Percentiles rank a stretch among this genome's conserved stretches.
Evolutionary conservation across 441 rosid genomes (phyloP).

Genomic region (Aquilaria agallochum): DNA sequence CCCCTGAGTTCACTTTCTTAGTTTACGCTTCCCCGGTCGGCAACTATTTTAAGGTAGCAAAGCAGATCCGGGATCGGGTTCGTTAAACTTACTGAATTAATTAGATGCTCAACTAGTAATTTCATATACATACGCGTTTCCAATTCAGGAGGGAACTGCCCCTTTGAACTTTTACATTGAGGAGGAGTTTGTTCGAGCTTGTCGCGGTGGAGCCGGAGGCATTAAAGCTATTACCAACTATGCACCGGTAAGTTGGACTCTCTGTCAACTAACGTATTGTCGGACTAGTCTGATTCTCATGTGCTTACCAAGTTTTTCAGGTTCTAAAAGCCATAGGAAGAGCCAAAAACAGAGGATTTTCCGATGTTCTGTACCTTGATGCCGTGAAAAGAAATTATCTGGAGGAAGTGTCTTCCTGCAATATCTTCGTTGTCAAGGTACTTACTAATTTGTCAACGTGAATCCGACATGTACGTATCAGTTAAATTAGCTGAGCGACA

Average conservation of each 20-base stretch:
- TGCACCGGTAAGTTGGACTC: constrained; percentile 50
- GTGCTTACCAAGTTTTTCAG: constrained; percentile 20
- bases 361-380: constrained; percentile 85
- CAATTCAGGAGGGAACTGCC: constrained; percentile 41
- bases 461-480: too few relatives aligned
- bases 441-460: too few relatives aligned
- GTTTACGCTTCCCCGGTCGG: constrained; percentile 79
- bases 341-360: constrained; percentile 76
- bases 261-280: not conserved
- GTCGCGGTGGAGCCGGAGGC: constrained; percentile 87
- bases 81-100: too few relatives aligned
- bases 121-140: not conserved
- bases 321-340: constrained; percentile 60
- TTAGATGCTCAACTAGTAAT: too few relatives aligned
- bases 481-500: too few relatives aligned
- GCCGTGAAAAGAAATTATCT: constrained; percentile 51
- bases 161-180: constrained; percentile 63
- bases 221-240: constrained; percentile 75
- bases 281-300: constrained; percentile 1
- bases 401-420: constrained; percentile 92
- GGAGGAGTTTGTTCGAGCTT: constrained; percentile 66
- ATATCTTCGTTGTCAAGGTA: constrained; percentile 79
- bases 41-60: constrained; percentile 66
- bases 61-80: too few relatives aligned
- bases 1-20: constrained; percentile 79